Evolutionary conservation across 2,329 filamentous ascomycete species (phyloP), one percentile per base, ranked within the genome.

Genomic region (Pseudovirgaria hyperparasitica): DNA sequence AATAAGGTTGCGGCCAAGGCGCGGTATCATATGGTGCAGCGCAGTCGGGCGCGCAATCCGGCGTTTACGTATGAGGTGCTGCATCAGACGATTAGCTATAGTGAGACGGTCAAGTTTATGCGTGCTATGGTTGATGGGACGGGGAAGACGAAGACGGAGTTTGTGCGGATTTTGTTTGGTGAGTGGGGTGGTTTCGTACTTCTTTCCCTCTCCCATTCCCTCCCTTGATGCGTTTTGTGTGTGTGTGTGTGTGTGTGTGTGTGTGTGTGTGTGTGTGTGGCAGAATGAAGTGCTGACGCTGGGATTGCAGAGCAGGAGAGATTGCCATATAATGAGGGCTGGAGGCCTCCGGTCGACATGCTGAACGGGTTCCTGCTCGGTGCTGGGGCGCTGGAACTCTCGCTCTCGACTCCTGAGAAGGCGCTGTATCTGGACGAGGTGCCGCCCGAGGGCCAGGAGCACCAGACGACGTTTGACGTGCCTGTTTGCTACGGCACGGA

Each of bases 81-180:
- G 9, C 24, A 38, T 8, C 30, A 30, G 16, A 37, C 42, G 20
- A 27, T 29, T 11, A 32, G 28, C 8, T 44, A 44, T 26, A 28
- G 36, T 9, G 44, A 49, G 33, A 34, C 40, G 6, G 33, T 37
- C 0, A 28, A 36, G n/a, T 44, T 41, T 26, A 28, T 33, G 19
- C 19, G 25, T 11, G n/a, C 40, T 9, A 31, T 46, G n/a, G 29
- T 25, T n/a, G 25, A 42, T 19, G 23, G n/a, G n/a, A n/a, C 34
- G 1, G 33, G 32, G 10, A 37, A 22, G 5, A 32, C 34, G 5
- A 29, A 35, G 6, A 9, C 44, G 14, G 29, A 39, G 1, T 45
- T 28, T 19, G 27, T 49, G 10, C 39, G 42, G 22, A 29, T 42
- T 7, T 35, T 47, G n/a, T 48, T 48, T 27, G 25, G 44, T 46